Evolutionary conservation across 2,329 filamentous ascomycete genomes (phyloP), one percentile per base, ranked within the genome.

Genomic region (Hypocrella siamensis): DNA sequence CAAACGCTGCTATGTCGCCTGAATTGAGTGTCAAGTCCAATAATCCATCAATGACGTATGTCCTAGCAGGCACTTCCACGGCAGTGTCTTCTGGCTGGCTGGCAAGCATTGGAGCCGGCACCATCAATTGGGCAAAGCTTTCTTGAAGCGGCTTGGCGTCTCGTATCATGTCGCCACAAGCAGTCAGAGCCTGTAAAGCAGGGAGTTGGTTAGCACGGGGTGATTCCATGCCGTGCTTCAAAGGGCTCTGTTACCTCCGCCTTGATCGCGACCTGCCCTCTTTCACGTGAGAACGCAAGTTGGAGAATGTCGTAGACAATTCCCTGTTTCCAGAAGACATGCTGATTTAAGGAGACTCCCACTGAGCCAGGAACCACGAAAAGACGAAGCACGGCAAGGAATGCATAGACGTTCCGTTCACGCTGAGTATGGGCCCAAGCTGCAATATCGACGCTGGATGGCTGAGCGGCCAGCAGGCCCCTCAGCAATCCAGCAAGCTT

Each of bases 1-100:
- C 79, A 42, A 93, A 80, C 22, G 80, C 65, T 32, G 75, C 67
- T 15, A 71, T 57, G 0, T 75, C 61, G 19, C 77, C 67, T 16
- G 79, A 62, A 34, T 75, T 75, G 7, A 98, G 61, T 0, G 79
- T 76, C 27, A 94, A 60, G 43, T 94, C 84, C 30, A 98, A 63
- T 14, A 98, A 63, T 2, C 83, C 90, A 52, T 96, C 88, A 45
- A 98, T 93, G 19, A 98, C 84, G 54, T 93, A 93, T 21, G 88
- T 74, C 34, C 70, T 70, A 11, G 65, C 57, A 8, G 64, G 53
- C 9, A 17, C n/a, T n/a, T 63, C 65, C 37, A 73, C 72, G 4
- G 53, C 26, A 28, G 61, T 55, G 19, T 57, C 61, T 36, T 59
- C 56, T 30, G 42, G 42, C 8, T 48, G 42, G 28, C 50, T 43